phyloP scores from a whole-genome alignment of 1,139 yeast species.

The Zygosaccharomyces pseudobailii region DNA sequence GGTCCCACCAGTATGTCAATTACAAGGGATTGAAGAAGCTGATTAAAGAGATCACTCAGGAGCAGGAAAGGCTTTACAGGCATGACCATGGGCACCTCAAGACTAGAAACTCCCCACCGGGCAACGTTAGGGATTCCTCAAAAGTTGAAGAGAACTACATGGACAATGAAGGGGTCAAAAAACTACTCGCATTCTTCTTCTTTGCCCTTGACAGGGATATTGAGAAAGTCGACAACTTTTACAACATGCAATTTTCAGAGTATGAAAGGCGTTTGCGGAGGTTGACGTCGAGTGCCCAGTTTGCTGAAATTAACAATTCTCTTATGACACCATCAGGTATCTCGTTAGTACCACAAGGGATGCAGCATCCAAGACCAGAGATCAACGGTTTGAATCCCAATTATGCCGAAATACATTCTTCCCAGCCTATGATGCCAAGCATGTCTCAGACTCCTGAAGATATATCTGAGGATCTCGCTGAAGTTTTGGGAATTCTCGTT shows the following conservation, averaged over 20 bases:
- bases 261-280: conserved; percentile 63
- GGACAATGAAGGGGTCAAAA: conserved; percentile 40
- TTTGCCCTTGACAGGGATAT: conserved; percentile 75
- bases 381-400: conserved; percentile 4
- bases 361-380: conserved; percentile 11
- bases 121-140: conserved; percentile 16
- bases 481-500: conserved; percentile 65
- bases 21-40: conserved; percentile 80
- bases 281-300: conserved; percentile 36
- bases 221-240: conserved; percentile 77
- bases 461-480: conserved; percentile 66
- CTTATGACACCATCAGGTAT: conserved; percentile 7
- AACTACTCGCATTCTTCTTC: conserved; percentile 60
- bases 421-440: conserved; percentile 14
- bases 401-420: conserved; percentile 12
- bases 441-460: conserved; percentile 18
- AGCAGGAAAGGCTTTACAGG: conserved; percentile 31
- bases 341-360: conserved; percentile 1
- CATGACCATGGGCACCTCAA: conserved; percentile 10
- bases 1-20: conserved; percentile 76
- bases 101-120: conserved; percentile 16
- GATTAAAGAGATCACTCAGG: conserved; percentile 50
- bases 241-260: conserved; percentile 65
- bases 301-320: conserved; percentile 32
- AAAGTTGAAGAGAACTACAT: conserved; percentile 21